A percentile compares a stretch with the other conserved stretches of the same genome.
Evolutionary conservation across 2,329 filamentous ascomycete species (phyloP).

Genomic region (Epichloe sp.): DNA sequence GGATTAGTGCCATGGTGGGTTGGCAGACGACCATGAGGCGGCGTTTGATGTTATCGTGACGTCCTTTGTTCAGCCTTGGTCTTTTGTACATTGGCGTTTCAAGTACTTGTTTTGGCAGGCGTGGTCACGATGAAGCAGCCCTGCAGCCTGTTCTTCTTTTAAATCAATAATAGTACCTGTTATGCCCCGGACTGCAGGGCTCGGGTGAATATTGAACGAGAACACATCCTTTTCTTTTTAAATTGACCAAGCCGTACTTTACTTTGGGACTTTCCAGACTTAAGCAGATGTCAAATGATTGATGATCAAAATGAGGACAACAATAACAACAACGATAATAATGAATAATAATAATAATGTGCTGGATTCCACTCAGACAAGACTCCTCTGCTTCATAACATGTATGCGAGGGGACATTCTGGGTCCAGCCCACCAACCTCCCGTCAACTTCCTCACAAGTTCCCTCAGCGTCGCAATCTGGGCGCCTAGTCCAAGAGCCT

Average conservation of each 20-base stretch:
- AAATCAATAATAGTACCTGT: neutral
- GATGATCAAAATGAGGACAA: no score
- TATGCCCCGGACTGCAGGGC: neutral
- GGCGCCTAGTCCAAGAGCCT: constrained; percentile 32
- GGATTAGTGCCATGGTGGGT: neutral
- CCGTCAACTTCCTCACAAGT: constrained; percentile 31
- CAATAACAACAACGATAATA: no score
- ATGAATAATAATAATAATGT: no score
- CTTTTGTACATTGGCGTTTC: no score
- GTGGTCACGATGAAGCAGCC: neutral
- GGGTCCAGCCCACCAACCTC: constrained; percentile 54
- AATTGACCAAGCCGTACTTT: neutral
- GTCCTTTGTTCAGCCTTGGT: no score
- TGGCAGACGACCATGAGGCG: neutral
- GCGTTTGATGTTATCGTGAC: neutral
- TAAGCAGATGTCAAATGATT: no score
- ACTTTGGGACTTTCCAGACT: no score
- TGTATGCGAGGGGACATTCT: constrained; percentile 43
- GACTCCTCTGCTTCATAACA: constrained; percentile 28
- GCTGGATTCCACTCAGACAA: neutral
- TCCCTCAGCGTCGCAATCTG: constrained; percentile 26
- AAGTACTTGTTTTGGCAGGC: no score
- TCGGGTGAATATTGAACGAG: neutral
- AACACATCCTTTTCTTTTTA: neutral
- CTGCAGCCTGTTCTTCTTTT: neutral